Evolutionary conservation across 495 filamentous ascomycete genomes (phyloP), one percentile per base, ranked within the genome.

Genomic region (Xylaria sp.): DNA sequence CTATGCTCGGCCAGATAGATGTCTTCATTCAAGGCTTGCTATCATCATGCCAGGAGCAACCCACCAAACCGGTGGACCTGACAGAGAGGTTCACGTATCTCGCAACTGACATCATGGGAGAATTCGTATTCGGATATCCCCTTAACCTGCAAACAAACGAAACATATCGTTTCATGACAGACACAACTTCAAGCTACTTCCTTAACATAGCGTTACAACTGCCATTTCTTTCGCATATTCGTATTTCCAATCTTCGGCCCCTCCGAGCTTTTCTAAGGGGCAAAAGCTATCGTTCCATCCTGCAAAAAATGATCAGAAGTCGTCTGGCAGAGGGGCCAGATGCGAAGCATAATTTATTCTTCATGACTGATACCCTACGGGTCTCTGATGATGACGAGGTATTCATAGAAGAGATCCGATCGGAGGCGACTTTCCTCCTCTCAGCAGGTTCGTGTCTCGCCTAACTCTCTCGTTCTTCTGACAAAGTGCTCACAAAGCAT

Each of bases 311-410:
- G 68, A 55, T 71, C 1, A 59, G 15, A 8, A 53, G 40, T 1
- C 76, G 76, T 15, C 48, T 72, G 1, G 35, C 63, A 5, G 15
- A 72, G 61, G 72, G 55, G 1, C 70, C 55, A 19, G 5, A 78
- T 33, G 71, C 62, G 2, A 68, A 71, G n/a, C 24, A 44, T 1
- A 73, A 77, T 44, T 40, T 78, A 1, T 73, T 70, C 52, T 74
- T 73, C 0, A 83, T 82, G 58, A 82, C 82, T 9, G 82, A 85
- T 17, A 29, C 57, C 82, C 55, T 87, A 80, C 33, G 78, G 69
- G 75, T 50, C 35, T 26, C 35, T 12, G 33, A 58, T 24, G 0
- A 37, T 0, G 58, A 68, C 4, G 59, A 55, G 17, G n/a, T 74
- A 1, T 8, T 19, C 12, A 11, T 24, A 0, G 66, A 35, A 14